Base-by-base conservation (phyloP, 2,329 filamentous ascomycete genomes). In the Ophiostoma sp. region DNA sequence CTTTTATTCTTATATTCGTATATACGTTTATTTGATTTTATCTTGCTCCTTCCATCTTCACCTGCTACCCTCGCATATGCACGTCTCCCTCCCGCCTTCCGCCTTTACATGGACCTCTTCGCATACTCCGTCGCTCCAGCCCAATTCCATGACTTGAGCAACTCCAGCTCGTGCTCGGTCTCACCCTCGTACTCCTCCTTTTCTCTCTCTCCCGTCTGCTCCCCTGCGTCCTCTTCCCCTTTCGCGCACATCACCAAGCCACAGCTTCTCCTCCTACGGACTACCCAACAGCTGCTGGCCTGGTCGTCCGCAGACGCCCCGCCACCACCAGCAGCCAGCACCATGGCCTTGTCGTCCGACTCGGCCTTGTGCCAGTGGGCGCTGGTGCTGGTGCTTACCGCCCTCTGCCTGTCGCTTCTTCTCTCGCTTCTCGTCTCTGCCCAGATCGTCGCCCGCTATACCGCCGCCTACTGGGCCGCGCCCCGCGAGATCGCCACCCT, bases 401-500 rank as follows among this genome's bases (percentile, higher is more conserved):
- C 86, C 71, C 80, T 86, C 75, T 77, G 81, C 62, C 81, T 88
- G 69, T 84, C 84, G 62, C 76, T 85, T 70, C 79, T 84, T 55
- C 81, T 88, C 69, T 84, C 84, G 58, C 75, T 85, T 70, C 79
- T 84, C 72, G 81, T 87, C 71, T 78, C 85, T 74, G 79, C 77
- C 69, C 84, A 86, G 75, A 80, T 82, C 71, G 75, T 81, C 68
- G 79, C 80, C 71, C 80, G 80, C 66, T 86, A 86, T 75, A 81
- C 81, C 66, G 76, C 80, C 69, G 86, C 85, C 18, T 89, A 87
- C 76, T 74, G 82, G 60, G 81, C 80, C 47, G 87, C 87, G 41
- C 86, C 86, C 41, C 79, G 78, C 71, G 86, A 89, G 76, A 80
- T 88, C 68, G 77, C 77, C 69, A 81, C 81, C 69, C 86, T 88